Conservation (phyloP, 129 eudicot species). For the Centella asiatica region DNA sequence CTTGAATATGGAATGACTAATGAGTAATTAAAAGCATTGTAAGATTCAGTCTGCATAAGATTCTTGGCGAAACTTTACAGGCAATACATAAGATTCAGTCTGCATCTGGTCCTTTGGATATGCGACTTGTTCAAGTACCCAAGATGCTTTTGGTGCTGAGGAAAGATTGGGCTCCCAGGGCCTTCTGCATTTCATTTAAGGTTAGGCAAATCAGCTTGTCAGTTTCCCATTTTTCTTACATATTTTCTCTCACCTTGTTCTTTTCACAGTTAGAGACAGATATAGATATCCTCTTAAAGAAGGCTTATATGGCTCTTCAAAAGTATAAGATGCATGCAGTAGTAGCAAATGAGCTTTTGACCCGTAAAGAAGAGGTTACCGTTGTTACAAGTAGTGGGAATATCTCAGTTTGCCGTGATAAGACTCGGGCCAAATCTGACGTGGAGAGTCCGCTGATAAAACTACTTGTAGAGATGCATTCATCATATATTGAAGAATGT, state of each 20-base stretch:
- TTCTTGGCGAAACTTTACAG: conserved; percentile 29
- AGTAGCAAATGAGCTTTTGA: conserved; percentile 81
- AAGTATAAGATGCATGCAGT: conserved; percentile 87
- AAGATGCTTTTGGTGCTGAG: conserved; percentile 86
- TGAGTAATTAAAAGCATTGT: too few species aligned
- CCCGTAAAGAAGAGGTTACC: conserved; percentile 82
- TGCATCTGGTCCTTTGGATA: conserved; percentile 89
- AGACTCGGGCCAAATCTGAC: conserved; percentile 28
- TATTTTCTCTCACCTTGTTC: neutral
- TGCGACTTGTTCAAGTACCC: conserved; percentile 94
- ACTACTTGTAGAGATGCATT: conserved; percentile 56
- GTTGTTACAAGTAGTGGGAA: conserved; percentile 49
- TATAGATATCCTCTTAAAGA: conserved; percentile 61
- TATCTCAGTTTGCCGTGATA: conserved; percentile 49
- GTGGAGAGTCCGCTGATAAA: conserved; percentile 73
- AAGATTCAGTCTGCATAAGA: too few species aligned
- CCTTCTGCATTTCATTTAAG: conserved; percentile 88
- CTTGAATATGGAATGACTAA: too few species aligned
- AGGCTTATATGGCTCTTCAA: conserved; percentile 64
- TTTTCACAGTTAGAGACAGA: conserved; percentile 77
- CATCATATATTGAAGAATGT: conserved; percentile 38
- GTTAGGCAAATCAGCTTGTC: conserved; percentile 12
- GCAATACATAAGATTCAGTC: conserved; percentile 81
- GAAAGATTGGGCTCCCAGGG: conserved; percentile 84
- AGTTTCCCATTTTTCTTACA: neutral